Evolutionary conservation across 2,329 filamentous ascomycete species (phyloP).

Genomic region (Claviceps monticola): DNA sequence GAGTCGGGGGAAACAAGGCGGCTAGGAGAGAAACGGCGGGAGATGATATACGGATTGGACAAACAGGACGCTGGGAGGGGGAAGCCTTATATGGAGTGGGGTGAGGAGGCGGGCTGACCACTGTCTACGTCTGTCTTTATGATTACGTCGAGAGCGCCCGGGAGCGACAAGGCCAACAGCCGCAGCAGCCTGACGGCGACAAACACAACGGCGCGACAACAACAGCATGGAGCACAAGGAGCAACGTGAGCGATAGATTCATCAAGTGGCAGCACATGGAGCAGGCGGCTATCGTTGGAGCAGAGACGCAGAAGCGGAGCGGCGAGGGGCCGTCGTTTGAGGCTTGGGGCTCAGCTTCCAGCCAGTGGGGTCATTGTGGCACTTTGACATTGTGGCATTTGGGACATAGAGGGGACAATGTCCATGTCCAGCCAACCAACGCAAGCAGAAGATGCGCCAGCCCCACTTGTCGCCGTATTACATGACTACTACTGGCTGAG

Average conservation of each 20-base stretch:
- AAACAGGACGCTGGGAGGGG: slow-evolving; percentile 1
- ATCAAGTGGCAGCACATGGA: not conserved
- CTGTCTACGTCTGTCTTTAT: not conserved
- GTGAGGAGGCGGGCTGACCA: slow-evolving; percentile 9
- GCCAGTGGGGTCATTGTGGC: not conserved
- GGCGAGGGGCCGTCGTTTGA: slow-evolving; percentile 4
- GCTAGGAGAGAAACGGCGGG: slow-evolving; percentile 3
- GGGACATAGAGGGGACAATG: too few species aligned
- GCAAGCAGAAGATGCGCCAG: too few species aligned
- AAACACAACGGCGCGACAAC: not conserved
- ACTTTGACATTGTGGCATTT: too few species aligned
- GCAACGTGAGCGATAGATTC: not conserved
- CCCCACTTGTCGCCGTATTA: too few species aligned
- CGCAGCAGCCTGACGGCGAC: too few species aligned
- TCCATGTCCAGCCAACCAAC: too few species aligned
- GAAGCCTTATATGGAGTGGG: slow-evolving; percentile 6
- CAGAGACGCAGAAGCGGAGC: not conserved
- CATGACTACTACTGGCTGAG: too few species aligned
- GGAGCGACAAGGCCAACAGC: not conserved
- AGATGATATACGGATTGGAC: slow-evolving; percentile 1
- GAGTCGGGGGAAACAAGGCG: slow-evolving; percentile 2
- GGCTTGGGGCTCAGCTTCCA: slow-evolving; percentile 12
- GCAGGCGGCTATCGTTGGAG: not conserved
- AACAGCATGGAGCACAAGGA: not conserved
- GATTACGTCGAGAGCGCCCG: not conserved